These are phyloP conservation scores for Phytophthora aleatoria DNA, from an alignment of 352 stramenopile species.

Conservation along the genomic window DNA sequence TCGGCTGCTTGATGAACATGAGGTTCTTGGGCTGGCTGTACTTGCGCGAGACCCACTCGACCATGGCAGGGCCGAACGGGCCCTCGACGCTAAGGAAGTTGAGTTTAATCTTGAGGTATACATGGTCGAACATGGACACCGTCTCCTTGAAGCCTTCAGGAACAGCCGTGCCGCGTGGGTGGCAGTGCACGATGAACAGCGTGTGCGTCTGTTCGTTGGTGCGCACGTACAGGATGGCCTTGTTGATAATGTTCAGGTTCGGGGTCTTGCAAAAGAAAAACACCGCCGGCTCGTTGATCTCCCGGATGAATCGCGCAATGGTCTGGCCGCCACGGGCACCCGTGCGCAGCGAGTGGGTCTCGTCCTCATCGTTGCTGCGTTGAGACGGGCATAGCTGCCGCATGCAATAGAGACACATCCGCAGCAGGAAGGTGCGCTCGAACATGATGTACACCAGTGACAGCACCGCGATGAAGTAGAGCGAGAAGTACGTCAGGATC, in stretches of 20 bases:
- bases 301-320: slow-evolving; percentile 81
- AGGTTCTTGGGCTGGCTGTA: slow-evolving; percentile 94
- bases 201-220: slow-evolving; percentile 93
- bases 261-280: slow-evolving; percentile 95
- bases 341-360: slow-evolving; percentile 68
- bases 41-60: slow-evolving; percentile 92
- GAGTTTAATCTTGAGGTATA: slow-evolving; percentile 96
- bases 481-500: slow-evolving; percentile 88
- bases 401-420: slow-evolving; percentile 81
- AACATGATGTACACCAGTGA: slow-evolving; percentile 90
- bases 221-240: slow-evolving; percentile 95
- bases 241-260: slow-evolving; percentile 95
- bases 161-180: slow-evolving; percentile 59
- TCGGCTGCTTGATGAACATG: slow-evolving; percentile 97
- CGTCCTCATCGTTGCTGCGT: slow-evolving; percentile 34
- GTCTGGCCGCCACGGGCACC: slow-evolving; percentile 84
- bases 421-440: slow-evolving; percentile 86
- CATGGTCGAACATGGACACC: slow-evolving; percentile 91
- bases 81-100: slow-evolving; percentile 91
- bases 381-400: slow-evolving; percentile 80
- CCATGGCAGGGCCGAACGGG: slow-evolving; percentile 86
- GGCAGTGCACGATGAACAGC: slow-evolving; percentile 92
- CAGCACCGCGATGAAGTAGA: slow-evolving; percentile 87
- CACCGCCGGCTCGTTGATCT: slow-evolving; percentile 90
- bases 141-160: slow-evolving; percentile 84